Evolutionary conservation across 2,329 filamentous ascomycete genomes (phyloP), one percentile per base, ranked within the genome.

Genomic region (Colletotrichum costaricense): DNA sequence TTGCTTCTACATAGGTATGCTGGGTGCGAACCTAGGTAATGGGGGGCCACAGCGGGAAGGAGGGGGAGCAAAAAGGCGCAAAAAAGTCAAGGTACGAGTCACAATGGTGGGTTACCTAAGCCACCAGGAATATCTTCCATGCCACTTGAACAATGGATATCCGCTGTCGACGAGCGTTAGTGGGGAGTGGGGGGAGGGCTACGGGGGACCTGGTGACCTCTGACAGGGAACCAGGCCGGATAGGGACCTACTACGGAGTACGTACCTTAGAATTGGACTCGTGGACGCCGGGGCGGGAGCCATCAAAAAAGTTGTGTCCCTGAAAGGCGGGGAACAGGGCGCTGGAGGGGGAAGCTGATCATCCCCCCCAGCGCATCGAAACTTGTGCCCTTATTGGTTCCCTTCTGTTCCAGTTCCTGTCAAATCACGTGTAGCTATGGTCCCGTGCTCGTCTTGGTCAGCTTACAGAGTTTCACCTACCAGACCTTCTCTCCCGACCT

Each of bases 261-360:
- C 35, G 14, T 28, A 42, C 12, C 16, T 30, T 16, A 12, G 24
- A 24, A 11, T 5, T 19, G 19, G 26, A 63, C 24, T 24, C 58
- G 24, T 54, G 26, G 35, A 30, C 33, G 42, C 33, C 33, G 33
- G 33, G 33, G 12, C 33, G 33, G 56, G n/a, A 56, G 30, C 19
- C 22, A 38, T 26, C 58, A 46, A 6, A 26, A 6, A 26, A 38
- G 33, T 52, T 30, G 38, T 46, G 65, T 58, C 69, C 42, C 49
- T 55, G 52, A 16, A 60, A 69, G 66, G 69, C 65, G 66, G 67
- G 67, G 70, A 62, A 46, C 33, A 60, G 64, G 60, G 26, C 65
- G 30, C 65, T 69, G 54, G 59, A 69, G 52, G 56, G 65, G 63
- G 58, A 57, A 60, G 67, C 56, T 60, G 56, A 46, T 49, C 42